Evolutionary conservation across 345 rosid genomes (phyloP), one percentile per base, ranked within the genome.

Genomic region (Eutrema japonicum): DNA sequence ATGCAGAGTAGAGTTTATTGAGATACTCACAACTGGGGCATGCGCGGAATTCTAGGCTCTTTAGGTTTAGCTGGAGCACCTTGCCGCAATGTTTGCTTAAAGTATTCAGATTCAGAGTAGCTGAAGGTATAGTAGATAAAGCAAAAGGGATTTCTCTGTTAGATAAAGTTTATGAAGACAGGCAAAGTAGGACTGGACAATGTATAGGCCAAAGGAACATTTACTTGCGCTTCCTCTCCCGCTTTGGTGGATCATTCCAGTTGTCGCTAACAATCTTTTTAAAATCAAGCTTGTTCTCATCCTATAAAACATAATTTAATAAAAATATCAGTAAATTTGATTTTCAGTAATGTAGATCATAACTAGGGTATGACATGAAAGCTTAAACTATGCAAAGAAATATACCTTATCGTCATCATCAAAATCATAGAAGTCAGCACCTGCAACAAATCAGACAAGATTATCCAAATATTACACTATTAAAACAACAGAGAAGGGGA

Each of bases 191-290:
- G 60, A 47, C 14, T 33, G 62, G 4, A 36, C 46, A 78, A 60
- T 67, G 70, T 60, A 67, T 10, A 47, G 58, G 18, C 29, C 60
- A 16, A 36, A 68, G 32, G 35, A 68, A 52, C 47, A 78, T 55
- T 80, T 92, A 95, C 98, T 96, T 96, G 85, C 99, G 94, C 88
- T 96, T 96, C 56, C 96, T 83, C 89, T 96, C 99, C 79, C 99
- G 86, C 81, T 85, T 90, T 52, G 99, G 96, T 13, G 98, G 99
- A 77, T 96, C 99, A 79, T 90, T 83, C 99, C 98, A 92, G 70
- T 96, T 96, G 9, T 96, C 98, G 40, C 96, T 88, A 71, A 86
- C 97, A 55, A 96, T 89, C 81, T 96, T 96, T 82, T 96, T 88
- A 62, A 96, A 96, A 79, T 96, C 96, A 54, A 96, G 77, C 85